Base-by-base conservation (phyloP, 2,329 filamentous ascomycete species). In the Ascochyta rabiei region DNA sequence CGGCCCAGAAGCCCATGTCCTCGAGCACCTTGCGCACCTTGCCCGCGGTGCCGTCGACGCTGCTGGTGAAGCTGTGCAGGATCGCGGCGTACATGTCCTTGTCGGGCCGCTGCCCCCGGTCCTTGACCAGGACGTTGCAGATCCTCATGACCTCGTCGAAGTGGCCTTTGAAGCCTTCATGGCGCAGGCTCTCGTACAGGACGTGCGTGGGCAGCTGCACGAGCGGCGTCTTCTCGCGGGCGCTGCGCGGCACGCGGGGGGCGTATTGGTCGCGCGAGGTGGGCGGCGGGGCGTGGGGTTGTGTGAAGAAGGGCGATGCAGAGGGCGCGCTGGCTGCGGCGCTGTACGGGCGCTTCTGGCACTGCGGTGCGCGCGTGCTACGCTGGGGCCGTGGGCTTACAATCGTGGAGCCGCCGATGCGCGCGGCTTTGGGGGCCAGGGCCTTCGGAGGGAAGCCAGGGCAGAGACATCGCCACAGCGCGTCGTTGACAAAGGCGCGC, bases 61-160 rank as follows among this genome's bases (percentile, higher is more conserved):
- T 79, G 67, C 87, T 83, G 26, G 84, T 80, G 75, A 96, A 92
- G 41, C 87, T 85, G 55, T 87, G 81, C 64, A 96, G 86, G 46
- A 96, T 76, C 13, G 88, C 86, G 63, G 90, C 86, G 73, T 95
- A 97, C 45, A 91, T 76, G 48, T 82, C 77, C 2, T 80, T 66
- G 63, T 83, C 85, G 2, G 85, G 84, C 45, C 73, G 69, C 64
- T 87, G 82, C 1, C 77, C 72, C 15, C 85, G 79, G n/a, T 80
- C 75, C 37, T 74, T 75, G 12, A 92, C 73, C 26, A 93, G 76
- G 54, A 85, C 82, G 41, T 82, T 79, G 13, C 88, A 82, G 7
- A 89, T 69, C 13, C 60, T 63, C 59, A 71, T 61, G 7, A 72
- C 71, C 1, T 70, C 61, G 4, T 66, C 51, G 49, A 64, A 63